A percentile compares a stretch with the other conserved stretches of the same genome.
Conservation (phyloP, 371 early-diverging fungal species). For the Haplosporangium sp. region DNA sequence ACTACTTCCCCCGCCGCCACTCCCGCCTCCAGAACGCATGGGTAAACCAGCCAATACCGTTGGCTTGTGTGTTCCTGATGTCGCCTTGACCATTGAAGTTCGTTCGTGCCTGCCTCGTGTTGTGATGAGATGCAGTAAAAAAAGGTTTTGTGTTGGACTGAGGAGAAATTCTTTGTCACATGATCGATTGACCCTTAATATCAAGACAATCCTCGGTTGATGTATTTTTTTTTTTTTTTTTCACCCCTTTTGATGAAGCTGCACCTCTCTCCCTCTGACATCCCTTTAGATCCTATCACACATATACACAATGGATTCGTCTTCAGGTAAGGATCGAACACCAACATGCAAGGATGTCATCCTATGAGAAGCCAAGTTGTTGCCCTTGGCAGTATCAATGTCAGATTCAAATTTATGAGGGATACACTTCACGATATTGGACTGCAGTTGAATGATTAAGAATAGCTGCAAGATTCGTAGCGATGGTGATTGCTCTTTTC, state of each 20-base stretch:
- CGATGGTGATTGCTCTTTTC: too few species aligned
- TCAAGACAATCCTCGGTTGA: not conserved
- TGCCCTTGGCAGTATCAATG: not conserved
- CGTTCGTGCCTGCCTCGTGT: not conserved
- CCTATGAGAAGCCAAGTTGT: not conserved
- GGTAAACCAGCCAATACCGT: slow-evolving; percentile 4
- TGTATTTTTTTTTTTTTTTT: slow-evolving; percentile 10
- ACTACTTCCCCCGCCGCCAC: not conserved
- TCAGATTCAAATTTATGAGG: not conserved
- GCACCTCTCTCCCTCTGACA: not conserved
- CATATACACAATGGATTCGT: slow-evolving; percentile 28
- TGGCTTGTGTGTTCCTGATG: slow-evolving; percentile 1
- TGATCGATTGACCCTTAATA: not conserved
- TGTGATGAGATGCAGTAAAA: not conserved
- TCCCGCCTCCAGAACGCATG: slow-evolving; percentile 7
- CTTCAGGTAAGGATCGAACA: slow-evolving; percentile 20
- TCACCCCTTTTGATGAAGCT: not conserved
- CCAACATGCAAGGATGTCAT: too few species aligned
- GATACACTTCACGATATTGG: too few species aligned
- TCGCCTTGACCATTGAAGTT: slow-evolving; percentile 4
- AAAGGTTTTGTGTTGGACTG: not conserved
- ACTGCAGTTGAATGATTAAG: too few species aligned
- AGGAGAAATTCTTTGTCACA: not conserved
- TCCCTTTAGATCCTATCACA: slow-evolving; percentile 21
- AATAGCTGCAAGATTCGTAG: too few species aligned